These are phyloP conservation scores for Candida maris DNA, from an alignment of 805 yeast species.

Conservation along the genomic window DNA sequence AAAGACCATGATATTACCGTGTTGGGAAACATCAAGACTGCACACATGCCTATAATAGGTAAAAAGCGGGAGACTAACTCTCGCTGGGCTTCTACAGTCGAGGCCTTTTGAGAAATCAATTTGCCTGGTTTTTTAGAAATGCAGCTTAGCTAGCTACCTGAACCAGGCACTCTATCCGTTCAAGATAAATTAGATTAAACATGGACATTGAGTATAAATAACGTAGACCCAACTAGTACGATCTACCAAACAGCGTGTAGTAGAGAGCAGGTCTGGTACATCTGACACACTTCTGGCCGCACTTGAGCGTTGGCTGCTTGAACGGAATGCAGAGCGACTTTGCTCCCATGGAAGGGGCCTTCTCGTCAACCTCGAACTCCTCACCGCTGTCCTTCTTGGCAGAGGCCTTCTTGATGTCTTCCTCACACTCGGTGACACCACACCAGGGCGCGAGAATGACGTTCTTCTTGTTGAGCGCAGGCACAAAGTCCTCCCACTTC, in stretches of 20 bases:
- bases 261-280: conserved; percentile 74
- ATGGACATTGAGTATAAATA: no score
- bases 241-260: conserved; percentile 96
- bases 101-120: no score
- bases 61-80: no score
- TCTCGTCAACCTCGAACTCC: conserved; percentile 87
- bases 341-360: conserved; percentile 99
- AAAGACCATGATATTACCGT: no score
- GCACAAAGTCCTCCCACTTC: conserved; percentile 90
- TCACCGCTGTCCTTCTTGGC: conserved; percentile 79
- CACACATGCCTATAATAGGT: no score
- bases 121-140: no score
- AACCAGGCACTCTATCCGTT: no score
- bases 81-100: no score
- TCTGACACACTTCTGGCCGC: conserved; percentile 80
- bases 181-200: no score
- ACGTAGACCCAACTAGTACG: conserved; percentile 75
- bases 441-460: conserved; percentile 96
- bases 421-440: conserved; percentile 92
- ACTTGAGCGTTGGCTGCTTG: conserved; percentile 79
- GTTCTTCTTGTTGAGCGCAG: conserved; percentile 85
- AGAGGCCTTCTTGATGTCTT: conserved; percentile 87
- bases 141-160: no score
- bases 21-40: no score
- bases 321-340: conserved; percentile 96